Percentiles rank a stretch among this genome's conserved stretches.
phyloP scores from a whole-genome alignment of 805 yeast species.

The Grigorovia jiainica region DNA sequence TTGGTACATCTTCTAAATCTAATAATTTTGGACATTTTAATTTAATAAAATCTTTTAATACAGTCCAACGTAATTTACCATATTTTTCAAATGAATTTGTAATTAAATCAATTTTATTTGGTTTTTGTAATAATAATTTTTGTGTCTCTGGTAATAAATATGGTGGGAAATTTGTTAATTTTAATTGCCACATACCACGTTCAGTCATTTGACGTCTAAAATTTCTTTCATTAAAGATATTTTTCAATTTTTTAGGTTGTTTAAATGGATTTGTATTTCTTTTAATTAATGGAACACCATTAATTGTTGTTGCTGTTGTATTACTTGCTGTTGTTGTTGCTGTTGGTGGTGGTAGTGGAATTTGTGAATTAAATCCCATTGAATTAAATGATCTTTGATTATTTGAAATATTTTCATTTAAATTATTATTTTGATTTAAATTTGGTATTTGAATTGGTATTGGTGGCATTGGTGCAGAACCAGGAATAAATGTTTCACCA shows the following conservation, averaged over 20 bases:
- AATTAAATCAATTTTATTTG: conserved; percentile 4
- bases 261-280: conserved; percentile 9
- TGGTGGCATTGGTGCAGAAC: conserved; percentile 1
- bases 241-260: conserved; percentile 20
- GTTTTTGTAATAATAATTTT: neutral
- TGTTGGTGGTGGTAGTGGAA: neutral
- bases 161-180: conserved; percentile 26
- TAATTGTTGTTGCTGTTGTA: no score
- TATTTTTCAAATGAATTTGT: conserved; percentile 21
- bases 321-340: no score
- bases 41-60: conserved; percentile 31
- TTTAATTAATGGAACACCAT: neutral
- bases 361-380: neutral
- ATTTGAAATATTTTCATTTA: conserved; percentile 1
- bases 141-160: conserved; percentile 20
- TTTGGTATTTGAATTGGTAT: neutral
- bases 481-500: neutral
- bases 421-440: neutral
- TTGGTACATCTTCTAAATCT: conserved; percentile 5
- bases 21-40: conserved; percentile 23
- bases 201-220: conserved; percentile 29
- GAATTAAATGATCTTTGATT: no score
- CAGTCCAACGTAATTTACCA: conserved; percentile 30
- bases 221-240: conserved; percentile 25
- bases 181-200: conserved; percentile 27